Evolutionary conservation across 768 basidiomycete genomes (phyloP).

Genomic region (Kockovaella imperatae): DNA sequence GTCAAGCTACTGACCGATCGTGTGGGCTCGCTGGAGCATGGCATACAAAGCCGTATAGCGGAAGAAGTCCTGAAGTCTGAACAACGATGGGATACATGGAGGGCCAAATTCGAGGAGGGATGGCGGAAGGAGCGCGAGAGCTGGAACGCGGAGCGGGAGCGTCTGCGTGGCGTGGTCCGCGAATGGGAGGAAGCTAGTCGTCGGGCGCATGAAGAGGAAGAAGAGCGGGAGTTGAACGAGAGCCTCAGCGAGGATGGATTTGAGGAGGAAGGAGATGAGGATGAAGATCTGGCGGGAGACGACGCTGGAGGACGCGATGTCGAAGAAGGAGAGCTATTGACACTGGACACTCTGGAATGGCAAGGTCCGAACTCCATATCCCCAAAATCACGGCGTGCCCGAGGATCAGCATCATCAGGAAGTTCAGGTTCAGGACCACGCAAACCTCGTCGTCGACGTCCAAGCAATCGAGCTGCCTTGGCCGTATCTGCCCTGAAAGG

Average conservation of each 20-base stretch:
- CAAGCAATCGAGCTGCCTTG: constrained; percentile 21
- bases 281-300: constrained; percentile 9
- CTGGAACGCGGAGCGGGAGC: constrained; percentile 72
- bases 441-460: constrained; percentile 23
- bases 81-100: constrained; percentile 57
- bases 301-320: not conserved
- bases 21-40: constrained; percentile 37
- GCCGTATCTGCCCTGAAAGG: constrained; percentile 36
- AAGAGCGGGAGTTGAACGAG: constrained; percentile 42
- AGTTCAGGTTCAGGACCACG: too few species aligned
- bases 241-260: constrained; percentile 27
- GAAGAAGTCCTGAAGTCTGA: constrained; percentile 38
- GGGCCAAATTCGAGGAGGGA: constrained; percentile 66
- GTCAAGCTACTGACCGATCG: constrained; percentile 39
- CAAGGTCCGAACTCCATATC: not conserved
- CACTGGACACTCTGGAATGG: not conserved
- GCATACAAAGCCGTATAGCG: constrained; percentile 31
- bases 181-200: constrained; percentile 63
- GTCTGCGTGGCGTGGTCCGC: constrained; percentile 62
- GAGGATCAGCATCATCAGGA: constrained; percentile 1
- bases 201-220: constrained; percentile 44
- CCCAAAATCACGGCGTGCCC: not conserved
- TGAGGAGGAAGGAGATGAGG: constrained; percentile 27
- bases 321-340: not conserved
- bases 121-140: constrained; percentile 72